Percentiles rank a stretch among this genome's conserved stretches.
phyloP scores from a whole-genome alignment of 257 asterid species.

The Apocynum venetum region DNA sequence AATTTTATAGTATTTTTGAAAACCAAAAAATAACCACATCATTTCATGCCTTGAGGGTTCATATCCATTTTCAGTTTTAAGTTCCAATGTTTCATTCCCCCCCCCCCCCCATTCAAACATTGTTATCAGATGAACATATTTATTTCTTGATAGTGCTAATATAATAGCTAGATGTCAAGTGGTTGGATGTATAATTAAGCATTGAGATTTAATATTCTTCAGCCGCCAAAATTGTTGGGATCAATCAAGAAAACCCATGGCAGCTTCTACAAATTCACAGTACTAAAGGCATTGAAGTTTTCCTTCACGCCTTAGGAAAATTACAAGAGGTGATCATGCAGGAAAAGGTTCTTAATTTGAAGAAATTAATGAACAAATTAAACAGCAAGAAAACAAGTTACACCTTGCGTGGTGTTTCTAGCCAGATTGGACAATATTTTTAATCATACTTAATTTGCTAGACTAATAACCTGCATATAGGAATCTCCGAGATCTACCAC shows the following conservation, averaged over 20 bases:
- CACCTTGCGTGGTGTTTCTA: background rate
- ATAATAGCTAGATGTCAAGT: background rate
- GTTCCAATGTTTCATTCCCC: too few species aligned
- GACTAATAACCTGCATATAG: background rate
- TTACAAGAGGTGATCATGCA: background rate
- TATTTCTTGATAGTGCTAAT: background rate
- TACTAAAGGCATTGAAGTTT: background rate
- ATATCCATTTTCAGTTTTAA: too few species aligned
- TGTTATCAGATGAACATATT: background rate
- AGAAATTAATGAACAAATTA: background rate
- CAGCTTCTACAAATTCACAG: background rate
- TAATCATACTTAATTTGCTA: background rate
- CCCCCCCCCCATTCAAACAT: too few species aligned
- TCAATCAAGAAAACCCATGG: background rate
- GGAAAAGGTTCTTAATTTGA: background rate
- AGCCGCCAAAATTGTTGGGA: background rate
- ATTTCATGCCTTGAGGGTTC: too few species aligned
- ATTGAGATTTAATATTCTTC: background rate
- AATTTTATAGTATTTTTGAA: background rate
- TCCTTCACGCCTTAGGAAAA: background rate
- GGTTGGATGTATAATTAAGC: background rate
- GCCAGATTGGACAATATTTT: background rate
- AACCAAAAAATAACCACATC: background rate
- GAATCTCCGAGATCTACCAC: constrained; percentile 11
- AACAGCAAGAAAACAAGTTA: background rate